These are phyloP conservation scores for Euphorbia tirucalli DNA, from an alignment of 345 rosid genomes.

Conservation along the genomic window DNA sequence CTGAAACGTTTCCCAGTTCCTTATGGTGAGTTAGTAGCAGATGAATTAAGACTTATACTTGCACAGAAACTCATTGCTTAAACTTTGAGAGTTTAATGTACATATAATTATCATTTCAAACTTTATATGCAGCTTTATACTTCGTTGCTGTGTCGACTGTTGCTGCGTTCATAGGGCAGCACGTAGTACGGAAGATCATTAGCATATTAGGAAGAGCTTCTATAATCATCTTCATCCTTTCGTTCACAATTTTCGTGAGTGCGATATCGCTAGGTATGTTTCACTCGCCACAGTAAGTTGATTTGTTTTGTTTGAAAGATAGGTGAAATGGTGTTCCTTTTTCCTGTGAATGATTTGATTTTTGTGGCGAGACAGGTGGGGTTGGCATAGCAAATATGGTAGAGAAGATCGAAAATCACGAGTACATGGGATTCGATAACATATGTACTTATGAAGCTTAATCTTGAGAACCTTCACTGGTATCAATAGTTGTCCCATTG, in stretches of 20 bases:
- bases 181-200: conserved; percentile 22
- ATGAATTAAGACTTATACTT: not conserved
- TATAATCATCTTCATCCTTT: conserved; percentile 25
- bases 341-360: not conserved
- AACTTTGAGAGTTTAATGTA: not conserved
- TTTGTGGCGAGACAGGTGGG: conserved; percentile 20
- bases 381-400: conserved; percentile 25
- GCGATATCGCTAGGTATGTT: conserved; percentile 24
- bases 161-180: conserved; percentile 29
- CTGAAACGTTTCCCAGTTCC: conserved; percentile 82
- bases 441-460: conserved; percentile 15
- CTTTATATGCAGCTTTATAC: conserved; percentile 23
- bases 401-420: conserved; percentile 20
- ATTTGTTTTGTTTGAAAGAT: too few relatives aligned
- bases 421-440: conserved; percentile 23
- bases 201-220: conserved; percentile 30
- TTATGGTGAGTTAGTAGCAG: conserved; percentile 44
- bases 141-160: conserved; percentile 23
- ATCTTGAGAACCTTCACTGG: not conserved
- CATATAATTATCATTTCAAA: not conserved
- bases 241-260: conserved; percentile 27
- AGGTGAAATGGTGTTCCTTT: not conserved
- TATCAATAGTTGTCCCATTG: too few relatives aligned
- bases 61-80: not conserved
- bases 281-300: too few relatives aligned